Conservation (phyloP, 371 early-diverging fungal genomes). For the Quaeritorhiza haematococci region DNA sequence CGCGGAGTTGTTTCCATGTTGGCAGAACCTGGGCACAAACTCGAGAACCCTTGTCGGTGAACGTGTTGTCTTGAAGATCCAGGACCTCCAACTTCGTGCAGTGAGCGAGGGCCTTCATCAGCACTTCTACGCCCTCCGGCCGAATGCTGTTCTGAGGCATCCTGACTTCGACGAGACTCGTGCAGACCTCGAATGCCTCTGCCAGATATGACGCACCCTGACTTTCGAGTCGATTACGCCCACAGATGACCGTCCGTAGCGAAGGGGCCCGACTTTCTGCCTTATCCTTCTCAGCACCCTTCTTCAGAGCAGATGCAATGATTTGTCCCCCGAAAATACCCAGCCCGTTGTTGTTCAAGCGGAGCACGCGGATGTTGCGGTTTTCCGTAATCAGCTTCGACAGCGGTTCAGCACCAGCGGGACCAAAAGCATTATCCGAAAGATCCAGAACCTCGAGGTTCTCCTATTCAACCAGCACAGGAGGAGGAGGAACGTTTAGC, state of each 20-base stretch:
- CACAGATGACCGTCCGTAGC: conserved; percentile 77
- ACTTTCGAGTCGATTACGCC: conserved; percentile 92
- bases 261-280: conserved; percentile 60
- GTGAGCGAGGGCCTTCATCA: conserved; percentile 64
- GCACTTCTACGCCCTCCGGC: conserved; percentile 77
- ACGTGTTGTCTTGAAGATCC: conserved; percentile 96
- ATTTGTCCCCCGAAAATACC: conserved; percentile 74
- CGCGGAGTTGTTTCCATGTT: conserved; percentile 70
- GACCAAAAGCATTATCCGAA: conserved; percentile 98
- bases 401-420: conserved; percentile 86
- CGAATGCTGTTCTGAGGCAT: conserved; percentile 97
- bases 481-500: background rate
- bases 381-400: conserved; percentile 75
- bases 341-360: conserved; percentile 94
- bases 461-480: conserved; percentile 26
- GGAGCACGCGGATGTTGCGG: conserved; percentile 68
- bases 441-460: conserved; percentile 76
- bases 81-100: conserved; percentile 68
- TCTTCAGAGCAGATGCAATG: conserved; percentile 79
- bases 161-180: conserved; percentile 68
- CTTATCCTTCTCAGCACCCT: conserved; percentile 61
- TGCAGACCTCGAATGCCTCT: conserved; percentile 75
- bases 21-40: conserved; percentile 76
- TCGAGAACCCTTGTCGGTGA: conserved; percentile 72
- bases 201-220: conserved; percentile 53